Conservation (phyloP, 2,329 filamentous ascomycete species). For the Cordyceps militaris region DNA sequence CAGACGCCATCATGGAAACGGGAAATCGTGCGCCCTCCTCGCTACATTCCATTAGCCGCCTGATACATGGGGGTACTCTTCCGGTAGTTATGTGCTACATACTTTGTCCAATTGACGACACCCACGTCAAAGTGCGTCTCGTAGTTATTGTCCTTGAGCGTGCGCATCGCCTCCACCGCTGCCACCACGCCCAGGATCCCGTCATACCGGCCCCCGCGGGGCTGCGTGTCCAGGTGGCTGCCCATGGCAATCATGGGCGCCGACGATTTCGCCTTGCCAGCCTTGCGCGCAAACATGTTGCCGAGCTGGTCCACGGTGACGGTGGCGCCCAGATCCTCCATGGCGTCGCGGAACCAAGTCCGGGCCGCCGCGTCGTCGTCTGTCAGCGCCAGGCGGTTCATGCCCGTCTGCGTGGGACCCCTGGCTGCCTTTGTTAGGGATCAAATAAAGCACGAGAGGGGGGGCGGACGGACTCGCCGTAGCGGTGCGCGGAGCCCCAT, state of each 20-base stretch:
- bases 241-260: constrained; percentile 60
- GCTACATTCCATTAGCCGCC: constrained; percentile 29
- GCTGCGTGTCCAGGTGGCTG: constrained; percentile 62
- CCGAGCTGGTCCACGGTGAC: constrained; percentile 70
- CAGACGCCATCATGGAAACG: constrained; percentile 67
- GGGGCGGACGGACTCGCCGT: constrained; percentile 21
- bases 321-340: constrained; percentile 56
- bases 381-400: constrained; percentile 69
- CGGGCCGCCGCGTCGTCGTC: constrained; percentile 68
- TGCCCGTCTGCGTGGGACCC: constrained; percentile 56
- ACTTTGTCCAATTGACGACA: constrained; percentile 73
- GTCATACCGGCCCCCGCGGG: constrained; percentile 62
- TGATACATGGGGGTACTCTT: background rate
- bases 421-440: background rate
- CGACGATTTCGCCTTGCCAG: constrained; percentile 50
- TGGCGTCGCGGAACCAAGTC: constrained; percentile 68
- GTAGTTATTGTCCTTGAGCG: constrained; percentile 55
- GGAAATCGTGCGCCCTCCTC: constrained; percentile 79
- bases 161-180: constrained; percentile 64
- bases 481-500: constrained; percentile 26
- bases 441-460: constrained; percentile 8
- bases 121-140: constrained; percentile 66
- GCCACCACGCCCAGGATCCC: constrained; percentile 70
- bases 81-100: constrained; percentile 13
- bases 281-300: constrained; percentile 67